Evolutionary conservation across 441 rosid genomes (phyloP).

Genomic region (Syzygium syzygioides): DNA sequence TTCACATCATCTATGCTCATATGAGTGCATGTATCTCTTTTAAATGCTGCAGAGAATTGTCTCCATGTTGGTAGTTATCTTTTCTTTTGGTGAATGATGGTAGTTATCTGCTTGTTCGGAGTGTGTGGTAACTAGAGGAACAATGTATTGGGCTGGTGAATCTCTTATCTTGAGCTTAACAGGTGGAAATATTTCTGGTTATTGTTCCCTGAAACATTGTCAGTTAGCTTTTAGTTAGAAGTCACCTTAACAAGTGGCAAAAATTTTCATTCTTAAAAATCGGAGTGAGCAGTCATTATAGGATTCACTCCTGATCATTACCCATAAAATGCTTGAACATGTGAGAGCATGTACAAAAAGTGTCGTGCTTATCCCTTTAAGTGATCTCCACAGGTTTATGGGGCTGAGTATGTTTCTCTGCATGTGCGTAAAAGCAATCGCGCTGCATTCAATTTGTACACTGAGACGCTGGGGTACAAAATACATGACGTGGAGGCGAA

Average conservation of each 20-base stretch:
- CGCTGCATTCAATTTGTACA: constrained; percentile 87
- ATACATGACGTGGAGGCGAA: constrained; percentile 92
- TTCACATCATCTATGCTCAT: not conserved
- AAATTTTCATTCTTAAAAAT: not conserved
- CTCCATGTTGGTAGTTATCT: not conserved
- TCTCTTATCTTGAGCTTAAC: not conserved
- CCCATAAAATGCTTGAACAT: not conserved
- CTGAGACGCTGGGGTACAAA: constrained; percentile 78
- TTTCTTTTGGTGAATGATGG: not conserved
- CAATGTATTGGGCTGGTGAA: not conserved
- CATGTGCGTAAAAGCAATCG: constrained; percentile 96
- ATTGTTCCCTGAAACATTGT: not conserved
- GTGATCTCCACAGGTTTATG: constrained; percentile 51
- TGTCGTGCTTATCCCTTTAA: not conserved
- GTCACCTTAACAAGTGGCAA: not conserved
- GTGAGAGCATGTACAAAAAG: not conserved
- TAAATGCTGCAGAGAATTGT: not conserved
- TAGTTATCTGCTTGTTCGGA: not conserved
- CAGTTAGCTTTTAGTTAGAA: not conserved
- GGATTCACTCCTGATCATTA: not conserved
- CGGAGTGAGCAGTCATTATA: not conserved
- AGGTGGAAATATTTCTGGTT: not conserved
- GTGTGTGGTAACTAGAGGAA: not conserved
- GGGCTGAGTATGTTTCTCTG: constrained; percentile 90
- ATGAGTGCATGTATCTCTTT: not conserved